Percentiles rank a stretch among this genome's conserved stretches.
phyloP scores from a whole-genome alignment of 305 asterid genomes.

The Fraxinus latifolia region DNA sequence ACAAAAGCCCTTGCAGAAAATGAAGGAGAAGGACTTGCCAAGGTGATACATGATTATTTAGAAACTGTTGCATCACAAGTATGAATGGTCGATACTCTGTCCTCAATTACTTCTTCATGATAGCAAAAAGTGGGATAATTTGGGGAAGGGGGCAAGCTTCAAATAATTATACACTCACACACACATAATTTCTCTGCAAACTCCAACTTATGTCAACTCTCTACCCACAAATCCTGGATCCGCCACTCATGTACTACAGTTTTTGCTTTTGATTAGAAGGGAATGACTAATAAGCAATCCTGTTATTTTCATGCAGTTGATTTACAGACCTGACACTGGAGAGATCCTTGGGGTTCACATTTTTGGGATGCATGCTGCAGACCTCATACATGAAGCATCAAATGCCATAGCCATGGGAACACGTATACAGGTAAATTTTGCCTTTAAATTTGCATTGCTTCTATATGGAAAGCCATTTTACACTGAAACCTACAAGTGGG shows the following conservation, averaged over 20 bases:
- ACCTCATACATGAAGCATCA: slow-evolving; percentile 91
- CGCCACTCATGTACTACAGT: neutral
- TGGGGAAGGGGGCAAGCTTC: slow-evolving; percentile 1
- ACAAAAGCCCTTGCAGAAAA: slow-evolving; percentile 93
- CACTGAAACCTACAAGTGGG: slow-evolving; percentile 1
- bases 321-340: slow-evolving; percentile 90
- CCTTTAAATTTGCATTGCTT: slow-evolving; percentile 16
- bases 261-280: slow-evolving; percentile 8
- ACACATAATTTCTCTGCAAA: neutral
- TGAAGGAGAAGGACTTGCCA: slow-evolving; percentile 93
- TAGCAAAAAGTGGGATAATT: slow-evolving; percentile 11
- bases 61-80: slow-evolving; percentile 10
- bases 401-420: slow-evolving; percentile 90
- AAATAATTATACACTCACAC: slow-evolving; percentile 1
- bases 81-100: neutral
- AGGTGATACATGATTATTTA: slow-evolving; percentile 39
- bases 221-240: slow-evolving; percentile 1
- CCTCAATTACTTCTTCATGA: slow-evolving; percentile 6
- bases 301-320: slow-evolving; percentile 57
- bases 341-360: slow-evolving; percentile 95
- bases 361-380: slow-evolving; percentile 91
- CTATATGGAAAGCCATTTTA: neutral
- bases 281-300: slow-evolving; percentile 14
- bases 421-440: slow-evolving; percentile 58
- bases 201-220: neutral